Percentiles rank a stretch among this genome's conserved stretches.
phyloP scores from a whole-genome alignment of 2,329 filamentous ascomycete species.

The Diaporthe velutina region DNA sequence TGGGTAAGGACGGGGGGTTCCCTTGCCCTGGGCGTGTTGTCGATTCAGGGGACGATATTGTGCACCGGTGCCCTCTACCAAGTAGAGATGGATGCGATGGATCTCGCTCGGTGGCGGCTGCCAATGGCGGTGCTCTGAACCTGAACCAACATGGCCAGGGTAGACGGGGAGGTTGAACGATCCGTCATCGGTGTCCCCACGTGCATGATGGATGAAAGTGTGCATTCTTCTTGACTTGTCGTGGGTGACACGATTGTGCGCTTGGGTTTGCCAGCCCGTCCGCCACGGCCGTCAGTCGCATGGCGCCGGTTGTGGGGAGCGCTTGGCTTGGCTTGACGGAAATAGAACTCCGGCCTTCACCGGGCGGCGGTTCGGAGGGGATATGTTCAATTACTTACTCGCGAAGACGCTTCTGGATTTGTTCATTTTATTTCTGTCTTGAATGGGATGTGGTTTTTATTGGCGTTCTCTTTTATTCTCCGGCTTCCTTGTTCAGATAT shows the following conservation, averaged over 20 bases:
- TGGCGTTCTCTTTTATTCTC: neutral
- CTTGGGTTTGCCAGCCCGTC: slow-evolving; percentile 1
- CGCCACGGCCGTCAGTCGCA: neutral
- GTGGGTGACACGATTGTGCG: slow-evolving; percentile 3
- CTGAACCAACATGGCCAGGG: neutral
- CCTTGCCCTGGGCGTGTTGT: neutral
- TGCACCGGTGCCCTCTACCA: neutral
- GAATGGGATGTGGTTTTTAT: neutral
- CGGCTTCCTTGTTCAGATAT: neutral
- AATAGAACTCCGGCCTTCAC: slow-evolving; percentile 27
- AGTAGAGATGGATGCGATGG: neutral
- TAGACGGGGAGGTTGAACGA: neutral
- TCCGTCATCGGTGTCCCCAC: neutral
- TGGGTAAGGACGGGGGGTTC: neutral
- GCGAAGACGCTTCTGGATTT: slow-evolving; percentile 7
- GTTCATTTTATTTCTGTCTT: neutral
- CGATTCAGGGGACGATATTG: neutral
- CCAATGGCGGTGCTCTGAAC: neutral
- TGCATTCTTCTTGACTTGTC: slow-evolving; percentile 20
- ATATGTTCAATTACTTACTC: slow-evolving; percentile 11
- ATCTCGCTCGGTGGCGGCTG: neutral
- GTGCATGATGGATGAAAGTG: slow-evolving; percentile 12
- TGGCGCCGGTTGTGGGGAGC: neutral
- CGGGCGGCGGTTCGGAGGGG: slow-evolving; percentile 2
- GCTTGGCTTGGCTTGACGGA: slow-evolving; percentile 15